phyloP scores from a whole-genome alignment of 352 stramenopile species.

The Globisporangium orthogonon region DNA sequence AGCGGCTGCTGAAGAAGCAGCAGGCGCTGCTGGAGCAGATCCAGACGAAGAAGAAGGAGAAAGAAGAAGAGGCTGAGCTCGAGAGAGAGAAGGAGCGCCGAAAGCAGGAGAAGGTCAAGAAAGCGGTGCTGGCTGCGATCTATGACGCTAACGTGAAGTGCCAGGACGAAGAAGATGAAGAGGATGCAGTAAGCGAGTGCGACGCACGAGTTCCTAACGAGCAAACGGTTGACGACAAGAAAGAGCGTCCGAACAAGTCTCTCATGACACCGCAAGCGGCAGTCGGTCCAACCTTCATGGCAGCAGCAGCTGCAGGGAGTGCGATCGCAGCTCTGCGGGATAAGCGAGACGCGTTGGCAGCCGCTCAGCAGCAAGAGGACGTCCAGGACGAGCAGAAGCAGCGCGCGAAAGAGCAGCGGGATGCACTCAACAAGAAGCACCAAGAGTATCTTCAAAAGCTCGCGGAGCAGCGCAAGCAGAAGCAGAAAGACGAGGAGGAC shows the following conservation, averaged over 20 bases:
- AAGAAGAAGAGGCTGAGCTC: conserved; percentile 35
- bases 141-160: conserved; percentile 32
- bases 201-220: neutral
- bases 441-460: conserved; percentile 60
- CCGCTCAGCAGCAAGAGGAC: conserved; percentile 9
- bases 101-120: conserved; percentile 52
- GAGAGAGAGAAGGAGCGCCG: conserved; percentile 41
- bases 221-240: neutral
- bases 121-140: conserved; percentile 45
- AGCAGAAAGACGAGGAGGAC: conserved; percentile 68
- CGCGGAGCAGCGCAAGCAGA: conserved; percentile 54
- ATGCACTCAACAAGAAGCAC: conserved; percentile 54
- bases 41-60: conserved; percentile 45
- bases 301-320: neutral
- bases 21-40: conserved; percentile 46
- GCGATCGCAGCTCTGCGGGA: conserved; percentile 2
- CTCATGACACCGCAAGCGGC: too few relatives aligned
- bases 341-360: conserved; percentile 5
- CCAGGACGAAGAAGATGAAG: conserved; percentile 18
- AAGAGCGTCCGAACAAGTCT: too few relatives aligned
- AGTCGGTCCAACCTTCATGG: neutral
- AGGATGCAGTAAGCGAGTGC: conserved; percentile 4
- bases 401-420: conserved; percentile 36
- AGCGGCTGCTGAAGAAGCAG: conserved; percentile 52
- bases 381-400: conserved; percentile 29